These are phyloP conservation scores for Mucor plumbeus DNA, from an alignment of 371 early-diverging fungal genomes.

Conservation along the genomic window DNA sequence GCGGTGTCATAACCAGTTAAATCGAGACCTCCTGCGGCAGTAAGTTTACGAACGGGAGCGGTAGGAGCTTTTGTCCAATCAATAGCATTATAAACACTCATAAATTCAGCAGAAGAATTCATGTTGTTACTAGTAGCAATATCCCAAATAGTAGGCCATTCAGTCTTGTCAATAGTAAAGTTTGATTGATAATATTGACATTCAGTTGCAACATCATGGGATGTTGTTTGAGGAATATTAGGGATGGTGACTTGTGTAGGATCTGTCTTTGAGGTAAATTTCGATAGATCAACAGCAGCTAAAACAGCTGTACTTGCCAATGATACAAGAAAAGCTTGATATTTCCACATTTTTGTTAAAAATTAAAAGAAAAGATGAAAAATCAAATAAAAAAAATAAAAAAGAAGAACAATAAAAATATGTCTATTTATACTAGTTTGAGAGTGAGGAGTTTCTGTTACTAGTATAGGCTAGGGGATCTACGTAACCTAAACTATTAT, in stretches of 20 bases:
- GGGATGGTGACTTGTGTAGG: conserved; percentile 28
- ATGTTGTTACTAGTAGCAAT: conserved; percentile 33
- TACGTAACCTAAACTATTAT: neutral
- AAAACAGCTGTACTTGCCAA: conserved; percentile 18
- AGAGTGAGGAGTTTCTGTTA: neutral
- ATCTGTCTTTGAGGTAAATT: conserved; percentile 27
- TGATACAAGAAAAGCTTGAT: conserved; percentile 20
- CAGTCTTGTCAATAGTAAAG: conserved; percentile 18
- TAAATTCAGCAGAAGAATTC: conserved; percentile 31
- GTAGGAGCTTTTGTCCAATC: conserved; percentile 51
- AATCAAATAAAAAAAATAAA: neutral
- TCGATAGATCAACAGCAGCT: conserved; percentile 26
- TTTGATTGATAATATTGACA: conserved; percentile 29
- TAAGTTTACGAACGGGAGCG: conserved; percentile 26
- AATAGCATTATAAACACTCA: conserved; percentile 31
- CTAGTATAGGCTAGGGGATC: neutral
- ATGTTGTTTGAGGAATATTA: conserved; percentile 32
- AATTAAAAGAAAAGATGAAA: neutral
- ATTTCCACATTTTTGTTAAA: conserved; percentile 15
- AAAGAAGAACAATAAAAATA: neutral
- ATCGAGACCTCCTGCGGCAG: conserved; percentile 29
- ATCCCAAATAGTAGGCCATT: conserved; percentile 37
- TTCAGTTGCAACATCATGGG: conserved; percentile 27
- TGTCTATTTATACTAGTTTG: neutral
- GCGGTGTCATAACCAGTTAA: conserved; percentile 35